Conservation (phyloP, 169 alveolate species). For the Plasmodium cynomolgi region DNA sequence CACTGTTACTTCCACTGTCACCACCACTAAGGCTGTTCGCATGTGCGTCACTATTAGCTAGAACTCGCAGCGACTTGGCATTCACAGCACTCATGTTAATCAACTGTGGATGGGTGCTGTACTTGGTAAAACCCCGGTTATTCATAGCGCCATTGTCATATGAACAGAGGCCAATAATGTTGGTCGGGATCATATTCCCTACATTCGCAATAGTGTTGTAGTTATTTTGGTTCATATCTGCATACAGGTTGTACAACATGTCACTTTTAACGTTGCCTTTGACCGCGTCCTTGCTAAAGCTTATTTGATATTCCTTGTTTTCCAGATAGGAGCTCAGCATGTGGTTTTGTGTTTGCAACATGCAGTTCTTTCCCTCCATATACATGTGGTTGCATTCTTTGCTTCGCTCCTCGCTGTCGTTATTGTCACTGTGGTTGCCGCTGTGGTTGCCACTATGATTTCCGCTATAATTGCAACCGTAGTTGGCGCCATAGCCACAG, state of each 20-base stretch:
- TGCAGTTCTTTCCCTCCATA: slow-evolving; percentile 14
- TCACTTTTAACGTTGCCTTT: slow-evolving; percentile 51
- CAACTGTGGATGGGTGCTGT: not conserved
- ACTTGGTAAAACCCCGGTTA: not conserved
- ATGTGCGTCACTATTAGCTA: not conserved
- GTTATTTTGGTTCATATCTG: slow-evolving; percentile 45
- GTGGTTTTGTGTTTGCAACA: slow-evolving; percentile 1
- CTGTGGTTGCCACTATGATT: not conserved
- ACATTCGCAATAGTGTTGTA: slow-evolving; percentile 28
- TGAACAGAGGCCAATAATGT: not conserved
- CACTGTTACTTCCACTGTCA: not conserved
- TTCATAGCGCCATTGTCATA: not conserved
- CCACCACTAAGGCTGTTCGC: not conserved
- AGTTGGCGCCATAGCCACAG: not conserved
- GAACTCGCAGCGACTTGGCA: not conserved
- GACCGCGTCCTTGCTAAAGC: slow-evolving; percentile 47
- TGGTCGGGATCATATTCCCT: not conserved
- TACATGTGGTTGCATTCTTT: not conserved
- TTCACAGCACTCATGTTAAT: not conserved
- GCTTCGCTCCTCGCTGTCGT: not conserved
- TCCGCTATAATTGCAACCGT: not conserved
- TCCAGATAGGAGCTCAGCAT: slow-evolving; percentile 2
- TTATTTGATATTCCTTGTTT: slow-evolving; percentile 18
- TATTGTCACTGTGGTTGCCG: not conserved
- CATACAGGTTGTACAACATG: slow-evolving; percentile 23